Conservation (phyloP, 2,329 filamentous ascomycete species). For the Purpureocillium lavendulum region DNA sequence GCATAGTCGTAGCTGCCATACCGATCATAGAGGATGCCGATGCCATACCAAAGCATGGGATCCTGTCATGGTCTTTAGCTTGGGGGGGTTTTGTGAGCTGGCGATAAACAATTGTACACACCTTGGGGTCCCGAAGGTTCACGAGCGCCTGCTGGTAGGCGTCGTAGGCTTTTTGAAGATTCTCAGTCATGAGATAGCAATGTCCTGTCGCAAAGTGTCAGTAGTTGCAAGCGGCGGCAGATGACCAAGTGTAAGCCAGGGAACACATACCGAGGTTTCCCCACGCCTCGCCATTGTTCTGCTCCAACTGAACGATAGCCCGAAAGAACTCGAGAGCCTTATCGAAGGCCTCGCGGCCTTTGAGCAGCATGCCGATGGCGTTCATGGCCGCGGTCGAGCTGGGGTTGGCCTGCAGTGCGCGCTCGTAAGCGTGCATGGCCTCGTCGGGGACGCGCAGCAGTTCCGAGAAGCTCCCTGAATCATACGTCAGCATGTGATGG, state of each 20-base stretch:
- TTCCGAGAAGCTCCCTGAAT: slow-evolving; percentile 72
- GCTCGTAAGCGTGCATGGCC: slow-evolving; percentile 84
- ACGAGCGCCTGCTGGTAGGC: slow-evolving; percentile 95
- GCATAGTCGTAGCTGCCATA: slow-evolving; percentile 96
- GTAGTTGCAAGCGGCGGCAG: too few species aligned
- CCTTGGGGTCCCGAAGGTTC: slow-evolving; percentile 88
- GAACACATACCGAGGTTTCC: slow-evolving; percentile 69
- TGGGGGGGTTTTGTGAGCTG: not conserved
- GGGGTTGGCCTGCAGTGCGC: slow-evolving; percentile 77
- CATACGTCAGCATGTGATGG: slow-evolving; percentile 4
- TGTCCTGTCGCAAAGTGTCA: slow-evolving; percentile 55
- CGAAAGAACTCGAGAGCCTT: slow-evolving; percentile 91
- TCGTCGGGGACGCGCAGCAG: slow-evolving; percentile 82
- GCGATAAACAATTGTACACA: slow-evolving; percentile 28
- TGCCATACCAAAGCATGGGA: slow-evolving; percentile 97
- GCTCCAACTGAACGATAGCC: slow-evolving; percentile 83
- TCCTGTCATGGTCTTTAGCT: slow-evolving; percentile 45
- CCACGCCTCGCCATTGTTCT: slow-evolving; percentile 89
- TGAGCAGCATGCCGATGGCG: slow-evolving; percentile 82
- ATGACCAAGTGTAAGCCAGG: too few species aligned
- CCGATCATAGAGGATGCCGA: slow-evolving; percentile 92
- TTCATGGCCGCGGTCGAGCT: slow-evolving; percentile 90
- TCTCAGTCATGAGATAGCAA: slow-evolving; percentile 98
- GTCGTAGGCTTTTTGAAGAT: slow-evolving; percentile 91
- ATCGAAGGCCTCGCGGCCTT: slow-evolving; percentile 86